Evolutionary conservation across 1,139 yeast genomes (phyloP).

Genomic region (Diutina ranongensis): DNA sequence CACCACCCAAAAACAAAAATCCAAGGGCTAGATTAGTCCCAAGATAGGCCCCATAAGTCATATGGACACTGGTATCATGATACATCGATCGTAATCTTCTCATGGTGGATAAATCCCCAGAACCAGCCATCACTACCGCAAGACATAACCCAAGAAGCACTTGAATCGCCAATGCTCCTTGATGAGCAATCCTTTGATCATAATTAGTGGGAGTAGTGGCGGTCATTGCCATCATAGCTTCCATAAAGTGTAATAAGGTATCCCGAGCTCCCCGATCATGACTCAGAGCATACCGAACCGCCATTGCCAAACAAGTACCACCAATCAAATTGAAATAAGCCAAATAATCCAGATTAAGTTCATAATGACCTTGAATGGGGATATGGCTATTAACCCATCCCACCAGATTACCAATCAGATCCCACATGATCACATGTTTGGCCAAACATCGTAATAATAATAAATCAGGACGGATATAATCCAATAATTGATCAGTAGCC

Average conservation of each 20-base stretch:
- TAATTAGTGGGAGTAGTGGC: conserved; percentile 36
- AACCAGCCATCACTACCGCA: conserved; percentile 76
- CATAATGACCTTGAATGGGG: conserved; percentile 23
- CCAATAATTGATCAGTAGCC: conserved; percentile 44
- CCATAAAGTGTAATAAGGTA: conserved; percentile 51
- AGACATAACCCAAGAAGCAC: conserved; percentile 15
- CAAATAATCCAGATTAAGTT: conserved; percentile 51
- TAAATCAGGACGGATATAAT: conserved; percentile 74
- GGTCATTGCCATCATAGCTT: conserved; percentile 40
- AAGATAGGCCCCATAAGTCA: conserved; percentile 62
- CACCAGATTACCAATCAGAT: conserved; percentile 35
- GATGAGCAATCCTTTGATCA: conserved; percentile 6
- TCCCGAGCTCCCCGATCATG: conserved; percentile 44
- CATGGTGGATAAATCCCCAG: conserved; percentile 76
- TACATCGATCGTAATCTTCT: conserved; percentile 64
- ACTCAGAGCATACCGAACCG: conserved; percentile 67
- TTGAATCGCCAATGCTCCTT: conserved; percentile 31
- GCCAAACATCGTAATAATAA: conserved; percentile 60
- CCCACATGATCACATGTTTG: conserved; percentile 72
- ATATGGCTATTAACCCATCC: conserved; percentile 55
- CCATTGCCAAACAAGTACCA: conserved; percentile 68
- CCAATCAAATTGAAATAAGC: conserved; percentile 59
- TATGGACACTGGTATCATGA: conserved; percentile 36
- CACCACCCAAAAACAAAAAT: conserved; percentile 81
- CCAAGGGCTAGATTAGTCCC: conserved; percentile 81